These are phyloP conservation scores for Hypoxylon sp. DNA, from an alignment of 2,329 filamentous ascomycete species.

Conservation along the genomic window DNA sequence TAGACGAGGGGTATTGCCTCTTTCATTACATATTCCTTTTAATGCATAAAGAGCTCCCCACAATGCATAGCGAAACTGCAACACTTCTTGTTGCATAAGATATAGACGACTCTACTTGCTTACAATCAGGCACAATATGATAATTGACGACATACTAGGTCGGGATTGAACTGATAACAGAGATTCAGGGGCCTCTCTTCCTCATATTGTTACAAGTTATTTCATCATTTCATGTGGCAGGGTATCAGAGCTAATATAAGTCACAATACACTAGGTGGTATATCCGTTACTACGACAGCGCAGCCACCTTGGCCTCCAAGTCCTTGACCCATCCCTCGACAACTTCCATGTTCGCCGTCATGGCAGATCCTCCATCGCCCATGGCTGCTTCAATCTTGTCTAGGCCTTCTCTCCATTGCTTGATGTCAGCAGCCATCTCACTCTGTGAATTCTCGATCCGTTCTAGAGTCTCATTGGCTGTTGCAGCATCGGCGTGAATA, in stretches of 20 bases:
- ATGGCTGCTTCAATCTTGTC: slow-evolving; percentile 83
- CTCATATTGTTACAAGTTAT: background rate
- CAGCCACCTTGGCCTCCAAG: slow-evolving; percentile 80
- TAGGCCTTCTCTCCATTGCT: slow-evolving; percentile 85
- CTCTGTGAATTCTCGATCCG: slow-evolving; percentile 82
- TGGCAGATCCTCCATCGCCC: slow-evolving; percentile 74
- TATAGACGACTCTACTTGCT: background rate
- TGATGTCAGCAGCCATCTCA: slow-evolving; percentile 86
- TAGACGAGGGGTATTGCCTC: background rate
- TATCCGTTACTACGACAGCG: slow-evolving; percentile 58
- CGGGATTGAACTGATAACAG: background rate
- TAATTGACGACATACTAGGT: background rate
- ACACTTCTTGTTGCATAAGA: background rate
- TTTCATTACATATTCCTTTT: background rate
- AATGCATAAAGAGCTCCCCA: background rate
- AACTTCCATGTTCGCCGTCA: slow-evolving; percentile 84
- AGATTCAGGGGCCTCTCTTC: background rate
- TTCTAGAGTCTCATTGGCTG: slow-evolving; percentile 81
- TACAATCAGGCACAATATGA: background rate
- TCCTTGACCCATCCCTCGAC: slow-evolving; percentile 91
- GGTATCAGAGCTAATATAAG: slow-evolving; percentile 54
- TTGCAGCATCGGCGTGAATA: slow-evolving; percentile 88
- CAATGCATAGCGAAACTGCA: background rate
- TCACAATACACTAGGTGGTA: slow-evolving; percentile 27
- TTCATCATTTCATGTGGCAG: slow-evolving; percentile 36